Base-by-base conservation (phyloP, 306 rosid species). In the Potentilla sterilis region DNA sequence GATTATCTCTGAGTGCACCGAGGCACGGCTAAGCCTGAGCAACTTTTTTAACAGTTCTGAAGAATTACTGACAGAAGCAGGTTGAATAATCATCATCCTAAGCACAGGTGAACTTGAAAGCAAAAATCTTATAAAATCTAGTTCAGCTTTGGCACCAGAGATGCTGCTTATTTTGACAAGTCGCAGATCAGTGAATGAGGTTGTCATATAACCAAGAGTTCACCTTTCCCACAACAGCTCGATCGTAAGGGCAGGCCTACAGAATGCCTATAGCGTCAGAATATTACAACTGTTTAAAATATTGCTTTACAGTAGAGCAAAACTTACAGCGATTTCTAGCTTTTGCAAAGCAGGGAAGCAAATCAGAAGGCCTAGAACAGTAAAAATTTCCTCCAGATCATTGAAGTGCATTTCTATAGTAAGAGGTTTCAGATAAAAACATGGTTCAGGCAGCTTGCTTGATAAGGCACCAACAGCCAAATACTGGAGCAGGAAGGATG, bases 361-460 rank as follows among this genome's bases (percentile, higher is more conserved):
- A 76, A 79, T 77, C 65, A 88, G 63, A 40, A 88, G 64, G 86
- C 85, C 80, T 42, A 86, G 77, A 61, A 86, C 81, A 81, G 88
- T 75, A 54, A 81, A 78, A 73, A 82, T 78, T 82, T 88, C 89
- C 55, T 83, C 80, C 37, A 41, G 13, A 67, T 85, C 89, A 42
- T 84, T 73, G 81, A 88, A 86, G 81, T 84, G 76, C 35, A 88
- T 78, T 61, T 84, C 78, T 47, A 86, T n/a, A 40, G 89, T 84
- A 68, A 88, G 92, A 76, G 73, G 84, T 62, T 46, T 84, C 64
- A 88, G 82, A 84, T 86, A 79, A 43, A 42, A 5, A 78, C 85
- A 82, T 49, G 76, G 81, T 41, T 28, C 28, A 28, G 28, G 28
- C 28, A 28, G 28, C 28, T 73, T 78, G 22, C 14, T 47, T 46